Evolutionary conservation across 306 rosid genomes (phyloP).

Genomic region (Trifolium subterraneum): DNA sequence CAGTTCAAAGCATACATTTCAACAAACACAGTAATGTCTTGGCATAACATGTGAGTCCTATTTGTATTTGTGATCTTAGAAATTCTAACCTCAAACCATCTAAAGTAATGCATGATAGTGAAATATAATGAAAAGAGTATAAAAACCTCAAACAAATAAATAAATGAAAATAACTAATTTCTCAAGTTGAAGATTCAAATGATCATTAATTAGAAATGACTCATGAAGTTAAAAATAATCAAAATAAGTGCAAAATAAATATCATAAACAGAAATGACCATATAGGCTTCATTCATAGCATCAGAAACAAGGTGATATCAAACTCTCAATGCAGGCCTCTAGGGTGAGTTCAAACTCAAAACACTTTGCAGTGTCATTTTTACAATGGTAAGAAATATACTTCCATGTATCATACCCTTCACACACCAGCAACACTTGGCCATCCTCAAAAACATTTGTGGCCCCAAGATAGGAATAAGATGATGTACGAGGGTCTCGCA

Average conservation of each 20-base stretch:
- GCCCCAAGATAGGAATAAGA: no score
- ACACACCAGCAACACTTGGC: neutral
- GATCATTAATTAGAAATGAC: neutral
- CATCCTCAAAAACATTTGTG: neutral
- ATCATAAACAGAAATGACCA: neutral
- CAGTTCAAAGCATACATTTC: no score
- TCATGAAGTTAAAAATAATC: neutral
- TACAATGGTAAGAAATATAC: neutral
- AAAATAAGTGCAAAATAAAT: neutral
- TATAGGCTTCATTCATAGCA: neutral
- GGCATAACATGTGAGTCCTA: no score
- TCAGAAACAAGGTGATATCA: neutral
- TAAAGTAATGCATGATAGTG: neutral
- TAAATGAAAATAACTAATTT: neutral
- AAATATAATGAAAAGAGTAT: neutral
- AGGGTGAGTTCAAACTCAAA: neutral
- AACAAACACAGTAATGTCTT: no score
- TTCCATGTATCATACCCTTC: rapidly evolving
- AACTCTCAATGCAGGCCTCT: neutral
- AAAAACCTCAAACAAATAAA: no score
- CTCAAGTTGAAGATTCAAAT: neutral
- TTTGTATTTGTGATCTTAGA: no score
- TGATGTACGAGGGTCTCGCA: neutral
- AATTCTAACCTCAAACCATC: neutral
- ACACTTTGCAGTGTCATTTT: neutral